These are phyloP conservation scores for Fusarium sambucinum DNA, from an alignment of 2,329 filamentous ascomycete species.

Conservation along the genomic window DNA sequence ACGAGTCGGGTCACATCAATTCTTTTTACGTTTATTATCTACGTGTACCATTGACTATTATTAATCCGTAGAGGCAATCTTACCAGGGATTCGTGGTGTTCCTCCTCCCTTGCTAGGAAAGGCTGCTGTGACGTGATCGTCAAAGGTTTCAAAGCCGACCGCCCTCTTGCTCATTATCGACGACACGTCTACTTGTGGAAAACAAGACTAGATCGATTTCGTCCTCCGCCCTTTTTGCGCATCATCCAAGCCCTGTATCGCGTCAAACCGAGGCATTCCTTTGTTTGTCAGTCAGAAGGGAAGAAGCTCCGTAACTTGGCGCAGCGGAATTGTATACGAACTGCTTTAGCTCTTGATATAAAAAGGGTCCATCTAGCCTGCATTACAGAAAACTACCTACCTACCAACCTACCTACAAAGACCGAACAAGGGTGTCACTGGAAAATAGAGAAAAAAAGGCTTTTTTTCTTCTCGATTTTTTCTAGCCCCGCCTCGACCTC, in stretches of 20 bases:
- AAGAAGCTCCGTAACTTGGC: conserved; percentile 26
- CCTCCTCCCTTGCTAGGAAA: conserved; percentile 34
- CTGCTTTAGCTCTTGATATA: conserved; percentile 42
- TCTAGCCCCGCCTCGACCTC: conserved; percentile 34
- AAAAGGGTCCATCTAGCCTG: conserved; percentile 32
- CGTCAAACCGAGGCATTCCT: conserved; percentile 41
- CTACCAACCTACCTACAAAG: background rate
- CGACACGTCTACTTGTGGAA: conserved; percentile 16
- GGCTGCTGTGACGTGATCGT: conserved; percentile 42
- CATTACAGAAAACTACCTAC: conserved; percentile 21
- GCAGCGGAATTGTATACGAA: conserved; percentile 29
- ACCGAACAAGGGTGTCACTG: conserved; percentile 9
- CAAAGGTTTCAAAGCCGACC: conserved; percentile 31
- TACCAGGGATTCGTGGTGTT: conserved; percentile 2
- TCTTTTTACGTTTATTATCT: conserved; percentile 37
- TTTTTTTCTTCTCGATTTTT: conserved; percentile 25
- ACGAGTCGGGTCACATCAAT: conserved; percentile 34
- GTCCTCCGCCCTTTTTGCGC: conserved; percentile 34
- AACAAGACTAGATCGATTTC: conserved; percentile 16
- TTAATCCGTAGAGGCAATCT: conserved; percentile 13
- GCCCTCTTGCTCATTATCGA: conserved; percentile 12
- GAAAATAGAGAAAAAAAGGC: conserved; percentile 18
- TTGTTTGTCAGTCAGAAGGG: conserved; percentile 4
- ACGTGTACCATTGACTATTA: conserved; percentile 1
- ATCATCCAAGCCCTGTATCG: conserved; percentile 41